Evolutionary conservation across 192 early-diverging fungal species (phyloP), one percentile per base, ranked within the genome.

Genomic region (Gryganskiella cystojenkinii): DNA sequence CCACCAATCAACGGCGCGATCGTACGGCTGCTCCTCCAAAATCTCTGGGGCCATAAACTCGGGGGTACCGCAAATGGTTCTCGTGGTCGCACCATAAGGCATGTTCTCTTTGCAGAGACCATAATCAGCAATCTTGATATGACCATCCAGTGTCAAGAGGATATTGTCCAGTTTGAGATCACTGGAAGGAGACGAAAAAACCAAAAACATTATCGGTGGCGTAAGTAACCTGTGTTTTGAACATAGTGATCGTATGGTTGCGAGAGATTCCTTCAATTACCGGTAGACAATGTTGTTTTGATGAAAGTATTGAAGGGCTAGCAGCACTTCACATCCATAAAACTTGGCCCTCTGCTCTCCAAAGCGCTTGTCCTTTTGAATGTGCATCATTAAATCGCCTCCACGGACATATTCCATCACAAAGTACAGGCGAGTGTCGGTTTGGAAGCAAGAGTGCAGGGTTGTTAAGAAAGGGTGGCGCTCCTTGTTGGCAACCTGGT

Each of bases 21-120:
- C 92, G 73, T 99, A 99, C 19, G 92, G 92, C 79, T 98, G 93
- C 81, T 98, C 98, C 62, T 92, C 81, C 49, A 99, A 83, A 56
- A 99, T 98, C 80, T 99, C 98, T 40, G 98, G 98, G 4, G 98
- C 96, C 96, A 99, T 99, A 64, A 98, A 99, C 80, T 99, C 98
- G n/a, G 96, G 96, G n/a, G 98, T 99, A 24, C 98, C 98, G 73
- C 96, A 98, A 80, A 98, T 98, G 8, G 96, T 99, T 24, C 90
- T 92, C 0, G 98, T 98, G 0, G 91, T 94, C 3, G 83, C 80
- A 2, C 95, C 95, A 70, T 87, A 91, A 6, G 87, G 82, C 94
- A 98, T 98, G 71, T 94, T 92, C 66, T 91, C 97, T 84, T 99
- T 99, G 82, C 98, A 99, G 56, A 99, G 84, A 37, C 98, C 98